These are phyloP conservation scores for Serendipita vermifera DNA, from an alignment of 768 basidiomycete genomes.

Conservation along the genomic window DNA sequence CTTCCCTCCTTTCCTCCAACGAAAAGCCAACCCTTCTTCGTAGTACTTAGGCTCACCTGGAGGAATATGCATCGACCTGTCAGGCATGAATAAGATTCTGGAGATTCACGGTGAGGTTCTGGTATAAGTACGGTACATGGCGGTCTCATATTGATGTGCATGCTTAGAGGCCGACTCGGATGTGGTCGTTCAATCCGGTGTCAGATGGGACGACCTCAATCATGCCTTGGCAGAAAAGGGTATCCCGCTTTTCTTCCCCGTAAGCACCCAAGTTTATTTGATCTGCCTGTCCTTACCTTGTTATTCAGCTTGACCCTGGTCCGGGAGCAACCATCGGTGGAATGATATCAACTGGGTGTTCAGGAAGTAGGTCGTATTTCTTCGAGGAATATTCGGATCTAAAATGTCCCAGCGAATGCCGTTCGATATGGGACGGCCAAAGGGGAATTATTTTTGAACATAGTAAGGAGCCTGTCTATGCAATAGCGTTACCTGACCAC, in stretches of 20 bases:
- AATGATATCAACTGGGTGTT: constrained; percentile 80
- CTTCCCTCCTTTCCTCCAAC: constrained; percentile 3
- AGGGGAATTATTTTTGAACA: constrained; percentile 76
- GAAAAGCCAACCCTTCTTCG: not conserved
- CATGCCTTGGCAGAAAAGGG: constrained; percentile 46
- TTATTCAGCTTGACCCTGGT: constrained; percentile 50
- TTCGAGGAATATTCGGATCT: not conserved
- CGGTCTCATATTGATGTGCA: not conserved
- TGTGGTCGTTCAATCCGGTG: constrained; percentile 62
- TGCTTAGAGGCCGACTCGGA: constrained; percentile 56
- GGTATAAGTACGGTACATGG: constrained; percentile 17
- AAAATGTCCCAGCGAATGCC: constrained; percentile 44
- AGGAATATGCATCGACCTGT: constrained; percentile 55
- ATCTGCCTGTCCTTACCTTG: not conserved
- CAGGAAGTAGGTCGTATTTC: constrained; percentile 47
- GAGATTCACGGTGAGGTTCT: constrained; percentile 36
- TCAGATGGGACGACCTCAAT: constrained; percentile 71
- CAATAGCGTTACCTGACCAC: not conserved
- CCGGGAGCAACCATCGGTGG: constrained; percentile 74
- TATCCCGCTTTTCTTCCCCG: constrained; percentile 78
- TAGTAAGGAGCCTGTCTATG: constrained; percentile 32
- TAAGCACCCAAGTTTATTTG: constrained; percentile 25
- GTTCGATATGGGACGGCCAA: constrained; percentile 81
- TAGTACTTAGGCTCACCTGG: constrained; percentile 30
- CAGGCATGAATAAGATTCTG: constrained; percentile 53